A percentile compares a stretch with the other conserved stretches of the same genome.
Conservation (phyloP, 352 stramenopile species). For the Globisporangium middletonii region DNA sequence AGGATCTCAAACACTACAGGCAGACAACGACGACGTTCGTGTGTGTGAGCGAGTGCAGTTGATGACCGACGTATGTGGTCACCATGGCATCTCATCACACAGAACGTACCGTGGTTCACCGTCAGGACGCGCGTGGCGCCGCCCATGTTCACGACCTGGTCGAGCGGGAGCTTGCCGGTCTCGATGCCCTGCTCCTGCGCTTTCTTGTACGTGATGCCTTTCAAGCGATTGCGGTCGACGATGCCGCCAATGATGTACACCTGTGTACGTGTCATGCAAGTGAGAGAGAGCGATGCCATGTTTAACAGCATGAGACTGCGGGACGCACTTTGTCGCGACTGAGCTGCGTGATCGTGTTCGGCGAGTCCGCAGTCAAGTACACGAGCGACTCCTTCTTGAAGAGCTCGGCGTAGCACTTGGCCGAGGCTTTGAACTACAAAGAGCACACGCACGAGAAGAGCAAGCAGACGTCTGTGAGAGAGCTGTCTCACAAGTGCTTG, state of each 20-base stretch:
- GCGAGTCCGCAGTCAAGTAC: slow-evolving; percentile 94
- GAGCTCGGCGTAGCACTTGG: slow-evolving; percentile 60
- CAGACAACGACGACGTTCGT: neutral
- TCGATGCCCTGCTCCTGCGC: slow-evolving; percentile 86
- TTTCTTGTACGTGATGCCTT: slow-evolving; percentile 89
- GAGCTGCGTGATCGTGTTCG: slow-evolving; percentile 86
- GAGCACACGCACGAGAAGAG: neutral
- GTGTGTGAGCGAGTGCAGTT: neutral
- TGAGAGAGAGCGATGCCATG: neutral
- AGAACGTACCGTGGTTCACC: slow-evolving; percentile 80
- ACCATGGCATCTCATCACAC: neutral
- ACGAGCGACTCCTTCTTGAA: slow-evolving; percentile 87
- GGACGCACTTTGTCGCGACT: slow-evolving; percentile 69
- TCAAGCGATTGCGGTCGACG: slow-evolving; percentile 96
- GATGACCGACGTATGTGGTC: too few relatives aligned
- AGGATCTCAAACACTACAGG: slow-evolving; percentile 83
- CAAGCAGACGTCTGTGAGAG: neutral
- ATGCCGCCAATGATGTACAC: slow-evolving; percentile 97
- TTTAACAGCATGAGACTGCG: neutral
- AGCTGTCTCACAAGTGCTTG: neutral
- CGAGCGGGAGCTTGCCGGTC: slow-evolving; percentile 91
- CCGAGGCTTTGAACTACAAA: slow-evolving; percentile 51
- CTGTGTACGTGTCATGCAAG: slow-evolving; percentile 13
- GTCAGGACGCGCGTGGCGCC: slow-evolving; percentile 72
- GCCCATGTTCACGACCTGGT: slow-evolving; percentile 74